Percentiles rank a stretch among this genome's conserved stretches.
Evolutionary conservation across 2,329 filamentous ascomycete species (phyloP).

Genomic region (Knufia fluminis): DNA sequence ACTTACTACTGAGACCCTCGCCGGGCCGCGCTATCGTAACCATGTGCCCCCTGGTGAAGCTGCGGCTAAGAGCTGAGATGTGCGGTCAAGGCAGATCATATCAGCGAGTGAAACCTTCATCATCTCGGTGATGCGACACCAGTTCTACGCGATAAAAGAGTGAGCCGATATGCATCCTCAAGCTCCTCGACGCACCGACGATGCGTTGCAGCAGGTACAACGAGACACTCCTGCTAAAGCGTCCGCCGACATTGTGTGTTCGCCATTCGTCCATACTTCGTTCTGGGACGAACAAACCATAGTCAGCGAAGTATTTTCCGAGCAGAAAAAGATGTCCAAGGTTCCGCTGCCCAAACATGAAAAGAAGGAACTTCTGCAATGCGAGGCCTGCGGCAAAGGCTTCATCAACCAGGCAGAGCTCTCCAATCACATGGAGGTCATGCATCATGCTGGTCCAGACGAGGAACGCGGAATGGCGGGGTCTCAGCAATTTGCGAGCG

Average conservation of each 20-base stretch:
- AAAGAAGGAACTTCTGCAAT: not conserved
- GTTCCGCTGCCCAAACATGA: not conserved
- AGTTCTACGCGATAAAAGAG: no score
- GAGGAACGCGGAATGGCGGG: not conserved
- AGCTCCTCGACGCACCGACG: no score
- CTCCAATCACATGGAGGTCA: conserved; percentile 6
- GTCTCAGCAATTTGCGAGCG: not conserved
- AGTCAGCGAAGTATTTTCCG: not conserved
- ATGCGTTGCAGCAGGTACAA: not conserved
- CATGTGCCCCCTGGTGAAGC: no score
- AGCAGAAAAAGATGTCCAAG: not conserved
- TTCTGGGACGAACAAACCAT: not conserved
- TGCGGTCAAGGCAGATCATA: no score
- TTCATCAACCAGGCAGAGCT: conserved; percentile 8
- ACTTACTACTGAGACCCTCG: not conserved
- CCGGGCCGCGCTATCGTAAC: no score
- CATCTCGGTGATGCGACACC: no score
- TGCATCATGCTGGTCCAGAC: not conserved
- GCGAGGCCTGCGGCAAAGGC: not conserved
- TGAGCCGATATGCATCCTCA: no score
- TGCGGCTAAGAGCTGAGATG: no score
- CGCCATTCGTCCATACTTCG: not conserved
- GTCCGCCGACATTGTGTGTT: not conserved
- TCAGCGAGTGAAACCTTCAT: no score
- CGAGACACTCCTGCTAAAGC: not conserved